Evolutionary conservation across 805 yeast species (phyloP).

Genomic region (Huiozyma sinensis): DNA sequence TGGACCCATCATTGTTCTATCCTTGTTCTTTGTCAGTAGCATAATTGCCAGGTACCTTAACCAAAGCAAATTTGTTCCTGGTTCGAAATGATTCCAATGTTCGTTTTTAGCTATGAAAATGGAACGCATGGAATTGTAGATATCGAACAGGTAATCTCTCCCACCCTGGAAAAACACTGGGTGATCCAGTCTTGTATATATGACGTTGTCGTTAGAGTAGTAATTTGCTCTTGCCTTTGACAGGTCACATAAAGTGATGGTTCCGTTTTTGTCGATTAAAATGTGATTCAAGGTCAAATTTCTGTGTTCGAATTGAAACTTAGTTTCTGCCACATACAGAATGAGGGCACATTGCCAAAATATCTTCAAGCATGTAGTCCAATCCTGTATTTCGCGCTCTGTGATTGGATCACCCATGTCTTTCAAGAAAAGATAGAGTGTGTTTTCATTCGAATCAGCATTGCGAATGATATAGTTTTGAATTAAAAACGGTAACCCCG

Average conservation of each 20-base stretch:
- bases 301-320: constrained; percentile 54
- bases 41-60: constrained; percentile 48
- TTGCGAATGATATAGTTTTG: constrained; percentile 14
- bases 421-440: constrained; percentile 16
- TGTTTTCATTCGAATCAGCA: constrained; percentile 4
- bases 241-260: constrained; percentile 47
- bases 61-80: constrained; percentile 52
- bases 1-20: constrained; percentile 8
- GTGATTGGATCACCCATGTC: constrained; percentile 22
- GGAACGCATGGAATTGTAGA: constrained; percentile 46
- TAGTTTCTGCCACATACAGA: constrained; percentile 42
- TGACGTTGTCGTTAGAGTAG: constrained; percentile 10
- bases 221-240: constrained; percentile 36
- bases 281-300: constrained; percentile 61
- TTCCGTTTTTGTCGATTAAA: constrained; percentile 32
- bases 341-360: constrained; percentile 45
- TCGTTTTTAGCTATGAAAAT: constrained; percentile 11
- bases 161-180: constrained; percentile 51
- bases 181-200: constrained; percentile 51
- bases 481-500: constrained; percentile 20
- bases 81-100: constrained; percentile 21
- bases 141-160: constrained; percentile 52
- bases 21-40: constrained; percentile 28
- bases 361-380: constrained; percentile 28
- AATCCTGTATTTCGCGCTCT: constrained; percentile 6